A percentile compares a stretch with the other conserved stretches of the same genome.
Conservation (phyloP, 2,329 filamentous ascomycete species). For the Microsporum ferrugineum region DNA sequence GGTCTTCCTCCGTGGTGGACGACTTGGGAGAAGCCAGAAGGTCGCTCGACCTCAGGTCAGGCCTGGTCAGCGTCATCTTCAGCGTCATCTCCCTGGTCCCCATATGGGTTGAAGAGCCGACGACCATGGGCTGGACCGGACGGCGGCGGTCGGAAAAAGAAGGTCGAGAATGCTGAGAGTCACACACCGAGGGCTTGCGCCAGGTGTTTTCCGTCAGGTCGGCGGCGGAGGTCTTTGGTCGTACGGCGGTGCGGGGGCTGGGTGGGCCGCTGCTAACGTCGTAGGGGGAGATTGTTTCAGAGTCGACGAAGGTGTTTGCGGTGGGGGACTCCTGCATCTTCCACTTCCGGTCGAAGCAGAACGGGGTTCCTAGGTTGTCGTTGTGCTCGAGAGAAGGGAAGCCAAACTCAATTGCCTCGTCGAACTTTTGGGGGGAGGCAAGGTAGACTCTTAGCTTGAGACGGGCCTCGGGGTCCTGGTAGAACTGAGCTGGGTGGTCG, state of each 20-base stretch:
- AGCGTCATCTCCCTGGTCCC: conserved; percentile 82
- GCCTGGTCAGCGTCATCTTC: conserved; percentile 85
- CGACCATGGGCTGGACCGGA: conserved; percentile 16
- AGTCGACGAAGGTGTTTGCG: background rate
- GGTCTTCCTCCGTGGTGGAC: conserved; percentile 43
- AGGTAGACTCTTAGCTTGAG: conserved; percentile 77
- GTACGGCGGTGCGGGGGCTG: conserved; percentile 4
- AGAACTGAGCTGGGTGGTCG: conserved; percentile 66
- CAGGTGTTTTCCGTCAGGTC: background rate
- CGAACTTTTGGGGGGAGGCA: conserved; percentile 84
- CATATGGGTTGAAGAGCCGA: conserved; percentile 34
- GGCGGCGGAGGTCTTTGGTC: conserved; percentile 6
- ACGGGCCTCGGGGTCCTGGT: conserved; percentile 79
- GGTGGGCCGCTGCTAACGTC: background rate
- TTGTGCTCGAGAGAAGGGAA: conserved; percentile 50
- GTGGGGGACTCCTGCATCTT: conserved; percentile 33
- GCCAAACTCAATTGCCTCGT: conserved; percentile 87
- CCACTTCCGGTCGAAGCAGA: conserved; percentile 24
- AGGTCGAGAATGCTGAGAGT: background rate
- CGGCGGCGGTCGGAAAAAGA: conserved; percentile 14
- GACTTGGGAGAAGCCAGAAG: conserved; percentile 2
- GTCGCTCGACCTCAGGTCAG: conserved; percentile 56
- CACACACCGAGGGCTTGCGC: background rate
- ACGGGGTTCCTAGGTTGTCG: conserved; percentile 17
- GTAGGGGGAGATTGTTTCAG: background rate